Evolutionary conservation across 1,139 yeast genomes (phyloP).

Genomic region (Zygosaccharomyces pseudobailii): DNA sequence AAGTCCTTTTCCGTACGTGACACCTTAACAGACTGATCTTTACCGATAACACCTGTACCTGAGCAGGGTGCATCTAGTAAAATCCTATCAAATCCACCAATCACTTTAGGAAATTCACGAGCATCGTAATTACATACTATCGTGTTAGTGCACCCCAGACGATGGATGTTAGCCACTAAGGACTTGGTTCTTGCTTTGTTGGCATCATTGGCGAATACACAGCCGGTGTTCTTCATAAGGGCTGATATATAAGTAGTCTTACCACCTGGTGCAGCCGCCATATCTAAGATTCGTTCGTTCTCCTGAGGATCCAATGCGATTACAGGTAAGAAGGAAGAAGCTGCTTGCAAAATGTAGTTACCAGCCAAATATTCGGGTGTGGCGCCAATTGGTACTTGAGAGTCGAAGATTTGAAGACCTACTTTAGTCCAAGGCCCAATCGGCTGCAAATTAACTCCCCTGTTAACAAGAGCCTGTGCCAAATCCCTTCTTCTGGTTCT

Average conservation of each 20-base stretch:
- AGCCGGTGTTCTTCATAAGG: constrained; percentile 95
- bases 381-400: constrained; percentile 98
- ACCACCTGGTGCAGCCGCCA: constrained; percentile 99
- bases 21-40: constrained; percentile 92
- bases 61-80: constrained; percentile 98
- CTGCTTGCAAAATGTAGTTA: constrained; percentile 96
- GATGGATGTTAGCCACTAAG: constrained; percentile 92
- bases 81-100: constrained; percentile 96
- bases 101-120: constrained; percentile 94
- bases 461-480: constrained; percentile 89
- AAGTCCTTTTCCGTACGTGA: constrained; percentile 95
- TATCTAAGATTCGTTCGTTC: constrained; percentile 89
- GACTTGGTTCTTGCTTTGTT: constrained; percentile 95
- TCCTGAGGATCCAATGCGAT: constrained; percentile 97
- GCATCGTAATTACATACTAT: constrained; percentile 98
- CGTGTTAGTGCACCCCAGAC: constrained; percentile 94
- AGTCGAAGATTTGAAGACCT: constrained; percentile 93
- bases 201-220: constrained; percentile 95
- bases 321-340: constrained; percentile 94
- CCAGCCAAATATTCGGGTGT: constrained; percentile 99
- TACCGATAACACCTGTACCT: constrained; percentile 98
- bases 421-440: constrained; percentile 98
- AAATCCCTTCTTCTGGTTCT: constrained; percentile 93
- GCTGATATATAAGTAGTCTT: constrained; percentile 96
- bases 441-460: constrained; percentile 97